These are phyloP conservation scores for Graphilbum sp. DNA, from an alignment of 2,329 filamentous ascomycete genomes.

Conservation along the genomic window DNA sequence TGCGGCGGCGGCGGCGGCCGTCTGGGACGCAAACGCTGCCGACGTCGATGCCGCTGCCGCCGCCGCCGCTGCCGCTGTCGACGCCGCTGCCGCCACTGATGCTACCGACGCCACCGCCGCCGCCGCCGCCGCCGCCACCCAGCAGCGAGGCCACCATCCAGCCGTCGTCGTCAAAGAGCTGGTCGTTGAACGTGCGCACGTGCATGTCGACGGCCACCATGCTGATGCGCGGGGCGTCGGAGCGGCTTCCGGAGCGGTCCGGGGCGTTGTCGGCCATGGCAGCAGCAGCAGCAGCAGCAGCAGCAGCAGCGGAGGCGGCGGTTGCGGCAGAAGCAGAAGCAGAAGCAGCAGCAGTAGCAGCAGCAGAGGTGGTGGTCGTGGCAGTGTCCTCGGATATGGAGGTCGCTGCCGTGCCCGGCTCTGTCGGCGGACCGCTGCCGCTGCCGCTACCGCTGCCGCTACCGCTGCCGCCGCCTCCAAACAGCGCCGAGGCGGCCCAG, in stretches of 20 bases:
- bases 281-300: not conserved
- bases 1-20: too few species aligned
- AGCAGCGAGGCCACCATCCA: slow-evolving; percentile 44
- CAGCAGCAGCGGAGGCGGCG: not conserved
- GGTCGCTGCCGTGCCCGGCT: slow-evolving; percentile 30
- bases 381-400: slow-evolving; percentile 34
- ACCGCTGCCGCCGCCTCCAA: slow-evolving; percentile 10
- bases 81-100: too few species aligned
- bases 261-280: not conserved
- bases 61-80: too few species aligned
- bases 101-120: too few species aligned
- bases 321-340: not conserved
- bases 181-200: slow-evolving; percentile 42
- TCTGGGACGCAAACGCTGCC: too few species aligned
- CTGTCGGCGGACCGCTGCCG: slow-evolving; percentile 15
- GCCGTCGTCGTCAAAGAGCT: slow-evolving; percentile 52
- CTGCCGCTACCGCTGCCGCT: slow-evolving; percentile 1
- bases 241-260: slow-evolving; percentile 9
- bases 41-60: too few species aligned
- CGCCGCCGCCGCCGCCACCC: too few species aligned
- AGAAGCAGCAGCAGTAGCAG: not conserved
- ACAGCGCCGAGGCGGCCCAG: slow-evolving; percentile 30
- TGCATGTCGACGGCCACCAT: slow-evolving; percentile 34
- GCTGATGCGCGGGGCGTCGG: slow-evolving; percentile 7
- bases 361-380: not conserved